Conservation (phyloP, 768 basidiomycete species). For the Trametes meyenii region DNA sequence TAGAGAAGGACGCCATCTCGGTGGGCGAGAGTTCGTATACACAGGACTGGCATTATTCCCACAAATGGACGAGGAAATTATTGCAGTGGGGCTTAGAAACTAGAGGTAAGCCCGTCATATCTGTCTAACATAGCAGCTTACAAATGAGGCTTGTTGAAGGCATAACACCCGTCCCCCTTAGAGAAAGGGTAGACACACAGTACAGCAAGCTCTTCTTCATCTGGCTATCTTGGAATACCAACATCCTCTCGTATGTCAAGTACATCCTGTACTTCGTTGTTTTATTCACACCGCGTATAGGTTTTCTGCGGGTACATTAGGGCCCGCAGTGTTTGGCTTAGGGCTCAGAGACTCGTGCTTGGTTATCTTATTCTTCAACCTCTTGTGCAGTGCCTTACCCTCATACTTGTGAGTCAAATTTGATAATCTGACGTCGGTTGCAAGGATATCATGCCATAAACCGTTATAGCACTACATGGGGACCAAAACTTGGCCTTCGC, state of each 20-base stretch:
- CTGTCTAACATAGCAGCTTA: background rate
- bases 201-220: slow-evolving; percentile 46
- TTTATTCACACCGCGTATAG: slow-evolving; percentile 24
- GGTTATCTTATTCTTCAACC: slow-evolving; percentile 50
- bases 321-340: slow-evolving; percentile 47
- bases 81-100: slow-evolving; percentile 38
- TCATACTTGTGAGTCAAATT: slow-evolving; percentile 43
- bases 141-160: slow-evolving; percentile 24
- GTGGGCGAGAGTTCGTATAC: slow-evolving; percentile 6
- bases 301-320: slow-evolving; percentile 52
- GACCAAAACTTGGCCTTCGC: slow-evolving; percentile 77
- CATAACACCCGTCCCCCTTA: slow-evolving; percentile 38
- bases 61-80: slow-evolving; percentile 27
- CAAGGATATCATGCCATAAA: background rate
- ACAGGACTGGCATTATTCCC: slow-evolving; percentile 19
- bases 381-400: slow-evolving; percentile 44
- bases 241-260: slow-evolving; percentile 41
- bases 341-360: slow-evolving; percentile 48
- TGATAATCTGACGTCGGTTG: background rate
- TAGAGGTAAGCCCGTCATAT: slow-evolving; percentile 29
- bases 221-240: slow-evolving; percentile 44
- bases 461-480: slow-evolving; percentile 58
- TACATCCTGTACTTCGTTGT: too few species aligned
- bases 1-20: slow-evolving; percentile 23
- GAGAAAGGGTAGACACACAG: slow-evolving; percentile 41